Evolutionary conservation across 805 yeast species (phyloP).

Genomic region (Candida golubevii): DNA sequence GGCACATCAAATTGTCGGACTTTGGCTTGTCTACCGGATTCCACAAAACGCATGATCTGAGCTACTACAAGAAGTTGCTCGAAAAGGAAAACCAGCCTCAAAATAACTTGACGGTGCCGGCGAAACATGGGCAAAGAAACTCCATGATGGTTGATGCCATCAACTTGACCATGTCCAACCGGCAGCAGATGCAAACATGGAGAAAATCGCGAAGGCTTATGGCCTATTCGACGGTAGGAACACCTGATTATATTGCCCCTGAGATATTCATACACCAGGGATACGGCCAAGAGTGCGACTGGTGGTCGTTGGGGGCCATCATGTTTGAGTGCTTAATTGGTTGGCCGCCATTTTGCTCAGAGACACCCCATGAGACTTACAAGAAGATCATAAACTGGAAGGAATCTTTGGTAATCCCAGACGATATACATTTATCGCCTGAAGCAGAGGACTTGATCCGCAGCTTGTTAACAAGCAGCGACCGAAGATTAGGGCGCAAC

Average conservation of each 20-base stretch:
- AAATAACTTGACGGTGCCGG: slow-evolving; percentile 19
- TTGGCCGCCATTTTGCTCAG: slow-evolving; percentile 96
- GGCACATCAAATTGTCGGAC: slow-evolving; percentile 66
- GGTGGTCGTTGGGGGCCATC: slow-evolving; percentile 97
- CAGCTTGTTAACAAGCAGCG: slow-evolving; percentile 70
- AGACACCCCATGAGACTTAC: slow-evolving; percentile 91
- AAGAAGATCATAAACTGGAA: slow-evolving; percentile 89
- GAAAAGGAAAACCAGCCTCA: slow-evolving; percentile 51
- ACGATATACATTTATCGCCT: slow-evolving; percentile 82
- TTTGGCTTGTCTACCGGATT: slow-evolving; percentile 87
- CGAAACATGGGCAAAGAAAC: slow-evolving; percentile 42
- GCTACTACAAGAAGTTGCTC: slow-evolving; percentile 75
- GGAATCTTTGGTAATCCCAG: slow-evolving; percentile 83
- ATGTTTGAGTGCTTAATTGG: slow-evolving; percentile 96
- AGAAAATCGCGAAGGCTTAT: slow-evolving; percentile 83
- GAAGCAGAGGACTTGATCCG: slow-evolving; percentile 87
- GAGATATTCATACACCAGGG: slow-evolving; percentile 92
- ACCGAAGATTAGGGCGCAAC: slow-evolving; percentile 75
- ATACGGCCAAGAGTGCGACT: slow-evolving; percentile 94
- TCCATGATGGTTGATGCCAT: slow-evolving; percentile 91
- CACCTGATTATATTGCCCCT: slow-evolving; percentile 95
- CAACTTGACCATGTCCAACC: slow-evolving; percentile 89
- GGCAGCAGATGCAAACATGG: slow-evolving; percentile 96
- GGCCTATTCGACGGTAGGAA: slow-evolving; percentile 96
- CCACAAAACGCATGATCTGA: slow-evolving; percentile 88